Evolutionary conservation across 1,139 yeast species (phyloP).

Genomic region (Kurtzmaniella quercitrusa): DNA sequence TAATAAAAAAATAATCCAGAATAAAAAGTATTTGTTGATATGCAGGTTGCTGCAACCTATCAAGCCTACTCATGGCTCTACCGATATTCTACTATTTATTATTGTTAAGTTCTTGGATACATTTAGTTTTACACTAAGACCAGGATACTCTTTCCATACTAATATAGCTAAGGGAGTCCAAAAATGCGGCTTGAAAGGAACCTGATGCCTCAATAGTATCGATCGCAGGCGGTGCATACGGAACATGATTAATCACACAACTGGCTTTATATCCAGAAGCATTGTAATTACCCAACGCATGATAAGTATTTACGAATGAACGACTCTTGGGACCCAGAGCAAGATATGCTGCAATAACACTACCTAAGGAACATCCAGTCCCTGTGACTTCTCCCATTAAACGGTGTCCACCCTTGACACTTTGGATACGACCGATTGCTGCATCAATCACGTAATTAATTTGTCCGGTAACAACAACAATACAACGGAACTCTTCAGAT

Average conservation of each 20-base stretch:
- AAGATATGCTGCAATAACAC: constrained; percentile 60
- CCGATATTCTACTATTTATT: not conserved
- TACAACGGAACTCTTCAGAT: constrained; percentile 51
- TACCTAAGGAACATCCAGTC: constrained; percentile 82
- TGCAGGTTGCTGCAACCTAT: no score
- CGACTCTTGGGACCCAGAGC: constrained; percentile 19
- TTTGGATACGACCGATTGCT: constrained; percentile 8
- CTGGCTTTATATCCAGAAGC: constrained; percentile 61
- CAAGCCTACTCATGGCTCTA: no score
- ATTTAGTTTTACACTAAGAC: not conserved
- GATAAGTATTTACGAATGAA: not conserved
- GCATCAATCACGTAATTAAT: constrained; percentile 26
- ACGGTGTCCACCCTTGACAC: constrained; percentile 56
- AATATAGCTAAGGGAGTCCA: constrained; percentile 35
- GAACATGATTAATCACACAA: constrained; percentile 1
- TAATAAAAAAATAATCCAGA: not conserved
- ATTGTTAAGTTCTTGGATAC: no score
- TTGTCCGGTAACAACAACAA: constrained; percentile 68
- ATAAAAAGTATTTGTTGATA: not conserved
- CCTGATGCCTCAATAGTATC: constrained; percentile 40
- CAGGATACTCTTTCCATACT: constrained; percentile 1
- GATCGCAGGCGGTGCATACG: not conserved
- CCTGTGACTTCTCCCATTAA: constrained; percentile 81
- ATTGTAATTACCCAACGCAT: constrained; percentile 62
- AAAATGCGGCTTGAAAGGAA: constrained; percentile 41